Base-by-base conservation (phyloP, 148 eudicot genomes). In the Dysphania ambrosioides region DNA sequence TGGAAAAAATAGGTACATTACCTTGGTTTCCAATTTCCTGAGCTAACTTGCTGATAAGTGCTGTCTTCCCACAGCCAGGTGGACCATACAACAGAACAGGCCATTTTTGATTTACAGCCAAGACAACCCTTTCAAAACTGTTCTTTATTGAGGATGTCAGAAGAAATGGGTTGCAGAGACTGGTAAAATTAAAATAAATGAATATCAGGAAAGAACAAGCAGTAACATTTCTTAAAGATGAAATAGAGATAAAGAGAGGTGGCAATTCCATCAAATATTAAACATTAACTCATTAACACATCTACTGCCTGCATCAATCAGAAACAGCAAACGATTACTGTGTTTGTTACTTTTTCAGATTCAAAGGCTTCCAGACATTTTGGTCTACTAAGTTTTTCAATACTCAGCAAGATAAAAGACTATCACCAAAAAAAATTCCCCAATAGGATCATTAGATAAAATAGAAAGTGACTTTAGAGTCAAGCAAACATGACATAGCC, bases 31-130 rank as follows among this genome's bases (percentile, higher is more conserved):
- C 92, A 78, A 82, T 82, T 73, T 76, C 86, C 68, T 47, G 75
- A 30, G 96, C 93, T 83, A 95, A 83, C 75, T 88, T 83, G 68
- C 74, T 72, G 75, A 95, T 82, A 55, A 92, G 84, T 68, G 95
- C 90, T 73, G 96, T 95, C 82, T 95, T 95, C 75, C 99, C 99
- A 19, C 85, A 72, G 64, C 99, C 99, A 77, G 93, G 84, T 57
- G 99, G 88, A 72, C 99, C 99, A 85, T 88, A 86, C 66, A 95
- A 85, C 80, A 95, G 97, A 87, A 95, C 90, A 75, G 99, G 96
- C 99, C 99, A 89, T 81, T 85, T 92, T 79, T 92, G 97, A 75
- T 78, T 88, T 72, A 90, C 87, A 49, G 99, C 99, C 79, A 92
- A 79, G 32, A 83, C 75, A 35, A 87, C 94, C 88, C 95, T 95